These are phyloP conservation scores for Endothia cerciana DNA, from an alignment of 2,329 filamentous ascomycete species.

Conservation along the genomic window DNA sequence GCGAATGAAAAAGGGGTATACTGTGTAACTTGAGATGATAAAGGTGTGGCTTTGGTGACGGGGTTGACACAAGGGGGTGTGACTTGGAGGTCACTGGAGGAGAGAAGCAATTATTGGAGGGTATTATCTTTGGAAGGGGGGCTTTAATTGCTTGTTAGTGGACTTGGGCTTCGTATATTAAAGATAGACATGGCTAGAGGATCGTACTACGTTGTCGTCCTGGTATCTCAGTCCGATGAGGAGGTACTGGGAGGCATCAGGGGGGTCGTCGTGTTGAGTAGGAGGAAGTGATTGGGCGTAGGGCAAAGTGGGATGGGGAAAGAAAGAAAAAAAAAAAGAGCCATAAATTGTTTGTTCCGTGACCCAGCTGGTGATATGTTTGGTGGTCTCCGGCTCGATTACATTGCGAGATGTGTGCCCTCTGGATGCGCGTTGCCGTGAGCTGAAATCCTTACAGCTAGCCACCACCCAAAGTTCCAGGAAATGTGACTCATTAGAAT, in stretches of 20 bases:
- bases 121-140: neutral
- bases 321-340: no score
- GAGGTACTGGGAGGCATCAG: neutral
- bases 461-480: neutral
- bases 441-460: neutral
- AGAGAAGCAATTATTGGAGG: neutral
- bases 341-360: neutral
- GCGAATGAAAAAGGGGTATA: neutral
- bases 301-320: neutral
- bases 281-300: neutral
- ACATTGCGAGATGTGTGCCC: neutral
- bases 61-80: neutral
- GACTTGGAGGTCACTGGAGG: neutral
- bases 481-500: neutral
- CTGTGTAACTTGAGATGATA: neutral
- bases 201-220: neutral
- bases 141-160: slow-evolving; percentile 2
- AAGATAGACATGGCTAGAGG: slow-evolving; percentile 26
- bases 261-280: neutral
- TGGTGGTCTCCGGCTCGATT: neutral
- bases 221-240: neutral
- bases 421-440: neutral
- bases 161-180: slow-evolving; percentile 1
- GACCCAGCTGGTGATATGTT: neutral
- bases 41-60: neutral